Evolutionary conservation across 495 filamentous ascomycete genomes (phyloP).

Genomic region (Hypoxylon fragiforme): DNA sequence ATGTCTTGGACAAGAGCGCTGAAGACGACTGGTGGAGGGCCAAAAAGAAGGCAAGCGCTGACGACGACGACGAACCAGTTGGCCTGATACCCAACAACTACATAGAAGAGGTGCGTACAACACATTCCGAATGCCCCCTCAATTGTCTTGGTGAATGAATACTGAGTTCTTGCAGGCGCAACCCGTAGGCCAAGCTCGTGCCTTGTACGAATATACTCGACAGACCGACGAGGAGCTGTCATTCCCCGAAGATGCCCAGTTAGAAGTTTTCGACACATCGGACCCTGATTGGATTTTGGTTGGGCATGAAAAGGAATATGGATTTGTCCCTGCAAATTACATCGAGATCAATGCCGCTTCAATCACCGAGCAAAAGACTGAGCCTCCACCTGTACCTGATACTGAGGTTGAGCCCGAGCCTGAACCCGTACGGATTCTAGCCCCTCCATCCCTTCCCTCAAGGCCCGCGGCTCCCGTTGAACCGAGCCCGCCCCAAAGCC

Average conservation of each 20-base stretch:
- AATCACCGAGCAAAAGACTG: constrained; percentile 27
- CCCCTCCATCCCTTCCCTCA: constrained; percentile 30
- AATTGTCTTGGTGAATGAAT: constrained; percentile 1
- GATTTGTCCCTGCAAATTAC: constrained; percentile 97
- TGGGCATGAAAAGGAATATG: constrained; percentile 80
- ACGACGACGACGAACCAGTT: constrained; percentile 93
- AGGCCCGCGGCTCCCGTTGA: constrained; percentile 38
- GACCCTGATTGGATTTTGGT: constrained; percentile 98
- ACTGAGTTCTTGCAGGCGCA: constrained; percentile 58
- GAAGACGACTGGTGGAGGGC: constrained; percentile 99
- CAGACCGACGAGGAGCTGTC: constrained; percentile 98
- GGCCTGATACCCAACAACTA: constrained; percentile 96
- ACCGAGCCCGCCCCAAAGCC: constrained; percentile 48
- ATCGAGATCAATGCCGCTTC: constrained; percentile 64
- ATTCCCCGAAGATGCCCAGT: constrained; percentile 83
- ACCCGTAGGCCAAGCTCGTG: constrained; percentile 74
- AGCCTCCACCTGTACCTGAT: constrained; percentile 12
- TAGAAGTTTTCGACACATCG: constrained; percentile 84
- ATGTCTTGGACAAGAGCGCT: constrained; percentile 83
- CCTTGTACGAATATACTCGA: constrained; percentile 92
- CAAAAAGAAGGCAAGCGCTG: constrained; percentile 90
- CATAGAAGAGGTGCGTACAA: constrained; percentile 80
- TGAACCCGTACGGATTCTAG: constrained; percentile 3
- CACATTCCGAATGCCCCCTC: background rate
- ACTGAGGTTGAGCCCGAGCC: constrained; percentile 34